phyloP scores from a whole-genome alignment of 2,329 filamentous ascomycete genomes.

The Colletotrichum phormii region DNA sequence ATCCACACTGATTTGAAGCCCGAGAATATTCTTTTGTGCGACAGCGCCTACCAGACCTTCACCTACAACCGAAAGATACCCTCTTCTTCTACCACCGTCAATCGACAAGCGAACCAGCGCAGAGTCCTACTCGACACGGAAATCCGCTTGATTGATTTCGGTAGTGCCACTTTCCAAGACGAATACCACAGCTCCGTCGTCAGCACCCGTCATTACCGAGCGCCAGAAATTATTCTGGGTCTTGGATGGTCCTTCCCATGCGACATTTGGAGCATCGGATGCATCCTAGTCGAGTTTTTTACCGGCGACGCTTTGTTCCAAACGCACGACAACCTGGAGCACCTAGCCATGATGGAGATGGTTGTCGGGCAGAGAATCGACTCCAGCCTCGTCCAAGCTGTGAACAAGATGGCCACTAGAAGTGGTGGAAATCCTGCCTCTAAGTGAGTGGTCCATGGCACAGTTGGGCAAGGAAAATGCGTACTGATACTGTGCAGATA shows the following conservation, averaged over 20 bases:
- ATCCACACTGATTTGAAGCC: conserved; percentile 89
- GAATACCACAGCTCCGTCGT: conserved; percentile 80
- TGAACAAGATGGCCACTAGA: conserved; percentile 67
- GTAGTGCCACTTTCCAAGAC: conserved; percentile 78
- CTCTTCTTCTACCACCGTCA: conserved; percentile 71
- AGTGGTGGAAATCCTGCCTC: conserved; percentile 71
- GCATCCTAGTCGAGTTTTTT: conserved; percentile 78
- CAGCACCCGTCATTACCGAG: conserved; percentile 76
- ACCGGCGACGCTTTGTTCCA: conserved; percentile 79
- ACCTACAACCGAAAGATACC: conserved; percentile 78
- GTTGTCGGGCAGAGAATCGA: conserved; percentile 72
- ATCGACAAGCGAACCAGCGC: conserved; percentile 71
- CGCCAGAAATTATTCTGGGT: conserved; percentile 77
- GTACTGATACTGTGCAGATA: conserved; percentile 57
- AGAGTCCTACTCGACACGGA: conserved; percentile 76
- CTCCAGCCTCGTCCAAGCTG: conserved; percentile 65
- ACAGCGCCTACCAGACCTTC: conserved; percentile 75
- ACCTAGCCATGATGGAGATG: conserved; percentile 81
- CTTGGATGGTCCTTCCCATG: conserved; percentile 79
- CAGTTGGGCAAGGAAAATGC: not conserved
- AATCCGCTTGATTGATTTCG: conserved; percentile 78
- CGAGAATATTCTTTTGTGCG: conserved; percentile 76
- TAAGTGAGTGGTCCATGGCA: conserved; percentile 62
- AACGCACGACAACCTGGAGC: conserved; percentile 78
- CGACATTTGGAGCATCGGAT: conserved; percentile 81